These are phyloP conservation scores for Rhinocladiella similis DNA, from an alignment of 2,329 filamentous ascomycete genomes.

Conservation along the genomic window DNA sequence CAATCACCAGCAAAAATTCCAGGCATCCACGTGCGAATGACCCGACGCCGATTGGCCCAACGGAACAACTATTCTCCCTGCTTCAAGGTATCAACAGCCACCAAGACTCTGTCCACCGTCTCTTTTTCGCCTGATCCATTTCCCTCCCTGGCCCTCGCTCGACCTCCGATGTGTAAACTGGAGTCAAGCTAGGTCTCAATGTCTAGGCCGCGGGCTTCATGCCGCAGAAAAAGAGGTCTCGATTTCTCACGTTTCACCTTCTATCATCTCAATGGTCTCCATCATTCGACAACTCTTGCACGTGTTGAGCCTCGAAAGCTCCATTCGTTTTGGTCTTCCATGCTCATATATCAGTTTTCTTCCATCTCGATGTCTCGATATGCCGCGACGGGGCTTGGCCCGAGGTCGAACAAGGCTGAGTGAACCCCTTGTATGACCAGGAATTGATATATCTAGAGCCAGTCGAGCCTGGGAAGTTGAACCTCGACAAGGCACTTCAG, in stretches of 20 bases:
- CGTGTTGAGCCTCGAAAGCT: constrained; percentile 2
- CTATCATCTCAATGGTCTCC: neutral
- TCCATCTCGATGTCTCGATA: neutral
- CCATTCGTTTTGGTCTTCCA: constrained; percentile 10
- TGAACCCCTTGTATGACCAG: neutral
- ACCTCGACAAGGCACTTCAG: neutral
- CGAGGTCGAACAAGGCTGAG: constrained; percentile 4
- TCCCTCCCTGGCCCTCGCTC: neutral
- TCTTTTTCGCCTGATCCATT: no score
- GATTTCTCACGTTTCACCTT: neutral
- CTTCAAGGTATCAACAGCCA: no score
- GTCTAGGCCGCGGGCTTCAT: neutral
- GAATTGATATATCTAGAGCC: constrained; percentile 3
- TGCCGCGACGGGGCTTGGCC: constrained; percentile 9
- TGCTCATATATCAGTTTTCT: neutral
- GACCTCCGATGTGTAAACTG: neutral
- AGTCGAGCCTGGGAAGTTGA: neutral
- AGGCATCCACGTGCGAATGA: no score
- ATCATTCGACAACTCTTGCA: constrained; percentile 1
- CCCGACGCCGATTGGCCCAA: no score
- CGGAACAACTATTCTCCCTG: no score
- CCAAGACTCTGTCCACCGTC: no score
- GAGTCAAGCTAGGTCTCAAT: neutral
- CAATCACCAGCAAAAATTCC: no score
- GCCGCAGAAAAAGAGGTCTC: neutral